phyloP scores from a whole-genome alignment of 345 rosid species.

The Adansonia digitata region DNA sequence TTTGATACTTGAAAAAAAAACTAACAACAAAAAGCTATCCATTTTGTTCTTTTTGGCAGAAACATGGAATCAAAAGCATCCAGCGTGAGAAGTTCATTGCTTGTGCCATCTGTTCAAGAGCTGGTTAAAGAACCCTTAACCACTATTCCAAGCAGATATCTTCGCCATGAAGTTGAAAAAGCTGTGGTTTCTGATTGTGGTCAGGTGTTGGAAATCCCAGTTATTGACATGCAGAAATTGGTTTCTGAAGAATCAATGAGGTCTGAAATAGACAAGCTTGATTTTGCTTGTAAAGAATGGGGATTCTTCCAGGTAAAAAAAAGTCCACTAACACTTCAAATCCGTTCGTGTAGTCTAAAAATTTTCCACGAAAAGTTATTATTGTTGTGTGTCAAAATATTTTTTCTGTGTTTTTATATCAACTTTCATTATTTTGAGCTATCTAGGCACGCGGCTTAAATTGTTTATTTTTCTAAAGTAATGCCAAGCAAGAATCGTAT shows the following conservation, averaged over 20 bases:
- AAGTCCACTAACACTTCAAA: too few species aligned
- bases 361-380: too few species aligned
- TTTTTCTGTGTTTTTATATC: too few species aligned
- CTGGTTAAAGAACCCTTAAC: constrained; percentile 23
- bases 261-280: constrained; percentile 35
- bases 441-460: too few species aligned
- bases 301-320: constrained; percentile 29
- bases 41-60: too few species aligned
- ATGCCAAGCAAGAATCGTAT: too few species aligned
- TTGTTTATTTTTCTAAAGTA: too few species aligned
- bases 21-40: too few species aligned
- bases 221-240: constrained; percentile 35
- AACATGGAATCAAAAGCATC: constrained; percentile 20
- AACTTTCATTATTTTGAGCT: too few species aligned
- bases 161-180: constrained; percentile 18
- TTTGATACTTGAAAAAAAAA: too few species aligned
- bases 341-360: too few species aligned
- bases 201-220: constrained; percentile 24
- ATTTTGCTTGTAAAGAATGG: constrained; percentile 38
- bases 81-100: constrained; percentile 15
- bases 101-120: constrained; percentile 34
- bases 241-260: constrained; percentile 26
- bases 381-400: too few species aligned
- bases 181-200: background rate
- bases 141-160: constrained; percentile 37